Base-by-base conservation (phyloP, 129 eudicot species). In the Chrysanthemum lavandulifolium region DNA sequence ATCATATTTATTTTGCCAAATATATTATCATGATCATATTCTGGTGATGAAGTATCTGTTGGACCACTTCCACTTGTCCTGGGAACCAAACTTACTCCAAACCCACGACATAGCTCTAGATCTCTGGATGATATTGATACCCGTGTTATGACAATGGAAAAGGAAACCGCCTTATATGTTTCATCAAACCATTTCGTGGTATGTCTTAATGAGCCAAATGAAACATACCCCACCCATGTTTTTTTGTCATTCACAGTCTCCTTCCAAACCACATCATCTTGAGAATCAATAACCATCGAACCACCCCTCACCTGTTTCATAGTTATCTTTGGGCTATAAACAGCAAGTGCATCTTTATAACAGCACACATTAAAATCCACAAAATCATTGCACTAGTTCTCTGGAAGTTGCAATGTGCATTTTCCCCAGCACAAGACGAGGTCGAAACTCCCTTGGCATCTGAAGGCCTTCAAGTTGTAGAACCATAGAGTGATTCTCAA, bases 171-270 rank as follows among this genome's bases (percentile, higher is more conserved):
- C 0, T 49, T 50, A 60, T 1, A 13, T 13, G 13, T 49, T 49
- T 13, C 16, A 5, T 49, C 18, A 47, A 23, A 67, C 19, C 59
- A 67, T 49, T 6, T 4, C 0, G 58, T 6, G n/a, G 45, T 0
- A 6, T 65, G 15, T 43, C 54, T 36, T 3, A 65, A 43, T 65
- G 70, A 43, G 16, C n/a, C 14, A 65, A 67, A 67, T 3, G 72
- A 31, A 50, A 67, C 45, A 49, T 67, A 67, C 12, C 23, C 60
- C 12, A 49, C 23, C 31, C 8, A 45, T 43, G 59, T 13, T 23
- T 0, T 4, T 61, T 13, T 1, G 25, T 61, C 65, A 61, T 11
- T 13, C 11, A 0, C 5, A 48, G 43, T 19, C 58, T 67, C 19
- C 59, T 49, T 1, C 58, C 72, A 21, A 67, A 12, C 4, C 21